Percentiles rank a stretch among this genome's conserved stretches.
Conservation (phyloP, 805 yeast species). For the Suhomyces pyralidae region DNA sequence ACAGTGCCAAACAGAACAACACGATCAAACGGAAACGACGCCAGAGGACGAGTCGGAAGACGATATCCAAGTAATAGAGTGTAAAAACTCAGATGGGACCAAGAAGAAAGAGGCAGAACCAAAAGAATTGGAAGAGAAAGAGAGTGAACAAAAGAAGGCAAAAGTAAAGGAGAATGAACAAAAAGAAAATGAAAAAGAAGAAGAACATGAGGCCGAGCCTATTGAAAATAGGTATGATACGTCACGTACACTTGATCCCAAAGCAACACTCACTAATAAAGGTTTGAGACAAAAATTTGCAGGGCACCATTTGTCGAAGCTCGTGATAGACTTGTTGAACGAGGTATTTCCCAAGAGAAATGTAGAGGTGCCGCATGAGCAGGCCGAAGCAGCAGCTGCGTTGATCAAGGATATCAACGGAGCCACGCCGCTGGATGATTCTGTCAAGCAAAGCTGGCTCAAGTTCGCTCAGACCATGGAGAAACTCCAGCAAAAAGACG, state of each 20-base stretch:
- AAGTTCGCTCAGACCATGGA: neutral
- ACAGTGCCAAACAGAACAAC: conserved; percentile 7
- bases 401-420: conserved; percentile 1
- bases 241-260: conserved; percentile 3
- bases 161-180: neutral
- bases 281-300: conserved; percentile 4
- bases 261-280: conserved; percentile 1
- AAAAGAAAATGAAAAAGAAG: neutral
- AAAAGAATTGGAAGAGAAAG: neutral
- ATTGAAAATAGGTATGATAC: neutral
- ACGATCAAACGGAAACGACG: neutral
- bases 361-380: conserved; percentile 1
- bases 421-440: neutral
- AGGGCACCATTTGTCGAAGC: neutral
- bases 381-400: neutral
- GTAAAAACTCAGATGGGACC: neutral
- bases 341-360: conserved; percentile 5
- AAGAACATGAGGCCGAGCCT: neutral
- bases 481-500: neutral
- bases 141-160: neutral
- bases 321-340: conserved; percentile 4
- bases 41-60: conserved; percentile 14
- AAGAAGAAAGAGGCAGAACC: neutral
- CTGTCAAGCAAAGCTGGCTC: neutral
- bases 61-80: conserved; percentile 20